Base-by-base conservation (phyloP, 73 alveolate genomes). In the Uronychia setigera region DNA sequence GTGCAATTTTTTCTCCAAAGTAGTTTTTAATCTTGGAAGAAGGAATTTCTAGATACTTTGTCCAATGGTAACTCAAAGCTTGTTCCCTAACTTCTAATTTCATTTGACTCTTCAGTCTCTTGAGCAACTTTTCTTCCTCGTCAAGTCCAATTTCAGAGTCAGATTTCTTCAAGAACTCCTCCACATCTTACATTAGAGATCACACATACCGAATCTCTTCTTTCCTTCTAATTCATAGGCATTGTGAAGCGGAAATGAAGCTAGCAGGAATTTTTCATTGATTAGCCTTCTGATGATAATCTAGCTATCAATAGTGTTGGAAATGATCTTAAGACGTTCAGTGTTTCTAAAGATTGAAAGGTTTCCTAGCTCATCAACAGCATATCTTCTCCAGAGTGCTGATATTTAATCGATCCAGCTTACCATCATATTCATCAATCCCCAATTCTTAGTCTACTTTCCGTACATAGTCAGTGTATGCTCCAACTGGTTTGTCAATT, bases 1-100 rank as follows among this genome's bases (percentile, higher is more conserved):
- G 29, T 76, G 81, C 74, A 78, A 78, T 78, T 32, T 78, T 35
- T 28, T 78, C 59, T 0, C 74, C 84, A 78, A 32, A 78, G 31
- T 88, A 88, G 76, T 80, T 74, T 11, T 79, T 30, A 58, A 80
- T 80, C 0, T 1, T 80, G 0, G 30, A n/a, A 25, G 67, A 5
- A 11, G 67, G 67, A 46, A 46, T 19, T 46, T 46, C 67, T 11
- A 46, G 5, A 5, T 19, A 80, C 46, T 13, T 59, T 67, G 0
- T 78, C 84, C 84, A 78, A 5, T 26, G 14, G 32, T 78, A 31
- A 0, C 27, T 31, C 0, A 78, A 26, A 0, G 74, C 67, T 1
- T 31, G 26, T 26, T 30, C 33, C 33, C 33, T 78, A 9, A 32
- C 31, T 29, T 30, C 31, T 31, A 78, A 34, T 19, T 78, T 75